phyloP scores from a whole-genome alignment of 495 filamentous ascomycete species.

The Cudoniella acicularis region DNA sequence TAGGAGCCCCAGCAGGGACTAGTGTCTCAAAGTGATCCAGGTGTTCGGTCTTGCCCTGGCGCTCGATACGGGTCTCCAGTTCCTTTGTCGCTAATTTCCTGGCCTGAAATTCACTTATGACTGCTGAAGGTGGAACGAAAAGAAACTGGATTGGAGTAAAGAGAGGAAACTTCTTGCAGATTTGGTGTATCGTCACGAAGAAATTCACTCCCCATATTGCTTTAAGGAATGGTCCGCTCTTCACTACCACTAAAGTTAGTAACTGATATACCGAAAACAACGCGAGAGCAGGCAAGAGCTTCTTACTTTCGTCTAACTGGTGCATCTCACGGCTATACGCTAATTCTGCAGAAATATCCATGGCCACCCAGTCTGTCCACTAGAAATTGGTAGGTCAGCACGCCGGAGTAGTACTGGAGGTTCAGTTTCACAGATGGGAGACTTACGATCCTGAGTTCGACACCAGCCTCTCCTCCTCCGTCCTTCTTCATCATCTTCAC shows the following conservation, averaged over 20 bases:
- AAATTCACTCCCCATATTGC: slow-evolving; percentile 18
- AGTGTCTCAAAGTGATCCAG: too few species aligned
- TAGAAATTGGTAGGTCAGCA: background rate
- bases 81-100: too few species aligned
- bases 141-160: too few species aligned
- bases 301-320: slow-evolving; percentile 19
- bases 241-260: slow-evolving; percentile 20
- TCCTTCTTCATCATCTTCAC: background rate
- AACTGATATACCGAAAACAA: background rate
- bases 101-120: too few species aligned
- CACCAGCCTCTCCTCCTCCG: background rate
- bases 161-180: slow-evolving; percentile 24
- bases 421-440: background rate
- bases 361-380: slow-evolving; percentile 23
- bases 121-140: too few species aligned
- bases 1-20: slow-evolving; percentile 15
- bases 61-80: too few species aligned
- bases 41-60: too few species aligned
- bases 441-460: background rate
- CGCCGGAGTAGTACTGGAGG: too few species aligned
- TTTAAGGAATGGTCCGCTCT: slow-evolving; percentile 11
- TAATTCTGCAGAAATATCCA: slow-evolving; percentile 26
- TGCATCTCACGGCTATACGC: slow-evolving; percentile 19
- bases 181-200: slow-evolving; percentile 17
- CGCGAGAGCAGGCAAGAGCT: background rate